Evolutionary conservation across 2,329 filamentous ascomycete genomes (phyloP), one percentile per base, ranked within the genome.

Genomic region (Bipolaris victoriae): DNA sequence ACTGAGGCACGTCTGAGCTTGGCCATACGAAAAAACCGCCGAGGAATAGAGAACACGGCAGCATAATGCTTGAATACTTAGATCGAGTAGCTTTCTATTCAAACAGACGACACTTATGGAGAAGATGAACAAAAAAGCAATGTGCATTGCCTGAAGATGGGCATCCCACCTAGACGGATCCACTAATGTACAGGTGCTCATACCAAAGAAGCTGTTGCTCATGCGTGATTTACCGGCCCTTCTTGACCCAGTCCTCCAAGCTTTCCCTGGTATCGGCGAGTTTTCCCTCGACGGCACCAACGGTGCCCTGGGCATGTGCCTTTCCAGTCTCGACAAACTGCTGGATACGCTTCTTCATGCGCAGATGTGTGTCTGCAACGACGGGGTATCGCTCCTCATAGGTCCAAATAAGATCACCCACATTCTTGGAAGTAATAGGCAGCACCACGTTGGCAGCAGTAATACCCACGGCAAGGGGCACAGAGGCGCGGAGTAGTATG

Each of bases 381-480:
- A 84, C 89, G 4, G 95, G 95, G 74, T 93, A 90, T 70, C 85
- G 87, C 84, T 96, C 86, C 87, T 99, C 95, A 77, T 95, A 99
- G 75, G 86, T 88, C 95, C 95, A 99, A 44, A 90, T 81, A 73
- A 98, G 81, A 73, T 94, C 88, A 41, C 89, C 88, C 26, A 96
- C 87, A 78, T 99, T 99, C 76, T 86, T 82, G 85, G 92, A 96
- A 40, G 95, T 99, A 63, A 95, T 83, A 43, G 95, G 95, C 47
- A 99, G 80, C 37, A 97, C 88, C 60, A 88, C 83, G 87, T 92
- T 95, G 57, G 91, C 92, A 55, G 92, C 90, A 54, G 88, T 88
- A 62, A 96, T 81, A 65, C 93, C 95, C 41, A 97, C 86, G 18
- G 88, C 88, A 48, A 94, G 78, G 10, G 95, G 95, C 1, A 90